phyloP scores from a whole-genome alignment of 176 grass and related monocot genomes.

The Oryza punctata region DNA sequence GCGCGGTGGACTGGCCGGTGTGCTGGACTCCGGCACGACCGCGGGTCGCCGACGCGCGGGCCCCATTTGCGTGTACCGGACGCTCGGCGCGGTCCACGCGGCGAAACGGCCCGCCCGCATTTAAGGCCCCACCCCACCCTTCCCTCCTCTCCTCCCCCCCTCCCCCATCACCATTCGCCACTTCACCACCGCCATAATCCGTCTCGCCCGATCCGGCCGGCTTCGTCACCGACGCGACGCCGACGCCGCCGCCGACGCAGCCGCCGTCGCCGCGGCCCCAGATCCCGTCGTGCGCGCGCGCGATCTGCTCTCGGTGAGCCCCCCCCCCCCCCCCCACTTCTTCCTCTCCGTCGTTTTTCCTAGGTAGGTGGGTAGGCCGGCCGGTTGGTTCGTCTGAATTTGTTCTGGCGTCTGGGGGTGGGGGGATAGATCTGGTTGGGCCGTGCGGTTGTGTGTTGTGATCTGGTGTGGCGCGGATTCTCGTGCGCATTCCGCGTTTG shows the following conservation, averaged over 20 bases:
- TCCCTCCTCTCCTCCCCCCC: neutral
- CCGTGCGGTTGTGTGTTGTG: neutral
- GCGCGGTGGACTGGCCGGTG: no score
- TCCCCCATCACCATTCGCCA: neutral
- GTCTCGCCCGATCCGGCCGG: neutral
- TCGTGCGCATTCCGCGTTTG: neutral
- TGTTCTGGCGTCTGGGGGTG: neutral
- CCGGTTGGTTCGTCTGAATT: neutral
- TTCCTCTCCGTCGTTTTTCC: no score
- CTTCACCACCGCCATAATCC: neutral
- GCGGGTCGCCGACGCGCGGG: neutral
- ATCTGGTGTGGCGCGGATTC: neutral
- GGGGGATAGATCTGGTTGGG: neutral
- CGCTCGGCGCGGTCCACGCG: conserved; percentile 15
- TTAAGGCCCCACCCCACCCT: neutral
- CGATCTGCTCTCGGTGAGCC: conserved; percentile 6
- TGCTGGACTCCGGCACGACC: neutral
- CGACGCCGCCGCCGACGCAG: neutral
- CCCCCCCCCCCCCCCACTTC: no score
- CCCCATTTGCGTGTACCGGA: neutral
- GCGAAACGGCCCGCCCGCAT: conserved; percentile 1
- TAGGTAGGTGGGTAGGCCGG: no score
- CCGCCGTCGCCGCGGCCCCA: neutral
- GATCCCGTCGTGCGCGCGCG: neutral
- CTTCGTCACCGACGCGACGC: neutral